Evolutionary conservation across 2,329 filamentous ascomycete genomes (phyloP), one percentile per base, ranked within the genome.

Genomic region (Rugonectria rugulosa): DNA sequence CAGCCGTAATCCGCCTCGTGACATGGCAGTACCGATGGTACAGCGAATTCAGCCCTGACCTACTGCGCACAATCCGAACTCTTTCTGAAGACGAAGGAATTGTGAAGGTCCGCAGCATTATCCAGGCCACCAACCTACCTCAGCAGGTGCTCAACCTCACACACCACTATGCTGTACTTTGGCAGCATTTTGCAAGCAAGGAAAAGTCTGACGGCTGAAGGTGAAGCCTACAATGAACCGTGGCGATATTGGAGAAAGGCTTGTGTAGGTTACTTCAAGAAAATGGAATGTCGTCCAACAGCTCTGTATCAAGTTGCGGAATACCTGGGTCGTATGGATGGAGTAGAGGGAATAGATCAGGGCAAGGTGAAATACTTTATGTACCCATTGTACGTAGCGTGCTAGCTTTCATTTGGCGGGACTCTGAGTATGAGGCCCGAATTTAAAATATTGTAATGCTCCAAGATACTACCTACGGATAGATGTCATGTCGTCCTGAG

Each of bases 1-100:
- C 88, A 23, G 88, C 91, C n/a, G 81, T 97, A 55, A 97, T 99
- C 63, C 83, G 92, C 47, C 80, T 99, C 36, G 91, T 98, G 27
- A 95, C 94, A 11, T 99, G 95, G 95, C 95, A 99, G 77, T 99
- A 97, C 77, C 84, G 95, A 65, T 99, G 95, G 95, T 99, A 99
- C 78, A 97, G 93, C 53, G 95, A 99, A 84, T 99, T 99, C 77
- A 97, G 93, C 15, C 95, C 95, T 1, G 88, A 93, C 62, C 83
- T 99, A 37, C 84, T 99, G 49, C 91, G 88, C 74, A 89, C 91
- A 3, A 91, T 98, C 68, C 88, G 95, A 59, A 92, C 91, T 63
- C 81, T 99, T 63, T 99, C 99, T 70, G 95, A 98, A 75, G 93
- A 97, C 64, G 95, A 99, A 76, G 95, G 95, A 55, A 94, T 94